Evolutionary conservation across 75 land plant genomes (phyloP).

Genomic region (Pseudotsuga menziesii): DNA sequence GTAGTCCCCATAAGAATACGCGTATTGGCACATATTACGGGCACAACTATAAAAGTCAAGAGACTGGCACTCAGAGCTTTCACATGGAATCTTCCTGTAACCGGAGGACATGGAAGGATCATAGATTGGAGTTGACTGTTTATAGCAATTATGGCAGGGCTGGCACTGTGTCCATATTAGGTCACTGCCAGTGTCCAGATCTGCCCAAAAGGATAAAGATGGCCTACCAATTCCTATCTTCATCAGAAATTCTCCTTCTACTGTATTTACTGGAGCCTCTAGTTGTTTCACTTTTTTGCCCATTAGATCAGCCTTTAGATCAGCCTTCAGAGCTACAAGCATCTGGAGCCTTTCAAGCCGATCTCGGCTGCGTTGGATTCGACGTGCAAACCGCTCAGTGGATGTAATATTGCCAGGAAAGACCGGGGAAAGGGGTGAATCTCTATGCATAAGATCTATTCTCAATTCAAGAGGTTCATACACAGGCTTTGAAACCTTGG

Average conservation of each 20-base stretch:
- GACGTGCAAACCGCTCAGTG: too few relatives aligned
- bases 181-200: not conserved
- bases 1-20: constrained; percentile 27
- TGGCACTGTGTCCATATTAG: not conserved
- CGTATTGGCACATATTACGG: constrained; percentile 8
- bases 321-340: too few relatives aligned
- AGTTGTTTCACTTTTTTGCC: too few relatives aligned
- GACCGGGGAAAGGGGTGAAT: too few relatives aligned
- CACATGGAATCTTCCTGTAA: not conserved
- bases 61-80: not conserved
- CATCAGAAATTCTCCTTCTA: not conserved
- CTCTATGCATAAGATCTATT: too few relatives aligned
- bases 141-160: not conserved
- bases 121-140: not conserved
- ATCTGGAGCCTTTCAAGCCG: too few relatives aligned
- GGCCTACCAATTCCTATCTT: not conserved
- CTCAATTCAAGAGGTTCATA: too few relatives aligned
- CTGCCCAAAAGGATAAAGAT: not conserved
- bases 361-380: too few relatives aligned
- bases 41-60: not conserved
- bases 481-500: too few relatives aligned
- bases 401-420: too few relatives aligned
- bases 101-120: not conserved
- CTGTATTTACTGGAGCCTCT: too few relatives aligned
- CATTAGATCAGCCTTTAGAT: too few relatives aligned